Evolutionary conservation across 2,329 filamentous ascomycete species (phyloP), one percentile per base, ranked within the genome.

Genomic region (Spiromastix sp.): DNA sequence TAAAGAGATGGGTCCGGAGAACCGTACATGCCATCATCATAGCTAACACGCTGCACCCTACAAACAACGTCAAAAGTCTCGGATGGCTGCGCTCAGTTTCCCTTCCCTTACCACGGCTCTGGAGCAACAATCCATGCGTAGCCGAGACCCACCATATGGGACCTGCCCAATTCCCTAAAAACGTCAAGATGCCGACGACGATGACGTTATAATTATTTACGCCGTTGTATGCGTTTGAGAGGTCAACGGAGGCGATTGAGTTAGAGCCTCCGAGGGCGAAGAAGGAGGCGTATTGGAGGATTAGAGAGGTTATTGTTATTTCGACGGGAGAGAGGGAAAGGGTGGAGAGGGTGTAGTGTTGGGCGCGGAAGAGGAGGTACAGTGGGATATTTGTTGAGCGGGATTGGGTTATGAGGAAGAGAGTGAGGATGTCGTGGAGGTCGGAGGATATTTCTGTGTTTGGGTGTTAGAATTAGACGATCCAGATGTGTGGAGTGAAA

Each of bases 141-240:
- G 77, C 78, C 3, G 74, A 79, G 3, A 72, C 70, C 85, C 87
- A 98, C 74, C 84, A 96, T 8, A 96, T 73, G 0, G 87, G 77
- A 0, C 82, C 91, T 0, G 85, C 79, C 87, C 89, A 98, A 56
- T 98, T 98, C 47, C 82, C 77, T 5, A 85, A 55, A 51, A 95
- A 94, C 2, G 87, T 86, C 34, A 98, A 67, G 3, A 84, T 42
- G 1, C 85, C 91, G 11, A 98, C 91, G 11, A 78, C 70, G n/a
- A 77, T 43, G 42, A 91, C 68, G 51, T 83, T 87, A 66, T 93
- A 98, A 37, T 71, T 75, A 32, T 71, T 73, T 24, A 98, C 71
- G 42, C 91, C 91, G 50, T 98, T 98, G 63, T 98, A 98, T 0
- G 87, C 87, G 53, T 81, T 93, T 4, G 85, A 93, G 13, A 98